Percentiles rank a stretch among this genome's conserved stretches.
phyloP scores from a whole-genome alignment of 495 filamentous ascomycete genomes.

The Lophiotrema nucula region DNA sequence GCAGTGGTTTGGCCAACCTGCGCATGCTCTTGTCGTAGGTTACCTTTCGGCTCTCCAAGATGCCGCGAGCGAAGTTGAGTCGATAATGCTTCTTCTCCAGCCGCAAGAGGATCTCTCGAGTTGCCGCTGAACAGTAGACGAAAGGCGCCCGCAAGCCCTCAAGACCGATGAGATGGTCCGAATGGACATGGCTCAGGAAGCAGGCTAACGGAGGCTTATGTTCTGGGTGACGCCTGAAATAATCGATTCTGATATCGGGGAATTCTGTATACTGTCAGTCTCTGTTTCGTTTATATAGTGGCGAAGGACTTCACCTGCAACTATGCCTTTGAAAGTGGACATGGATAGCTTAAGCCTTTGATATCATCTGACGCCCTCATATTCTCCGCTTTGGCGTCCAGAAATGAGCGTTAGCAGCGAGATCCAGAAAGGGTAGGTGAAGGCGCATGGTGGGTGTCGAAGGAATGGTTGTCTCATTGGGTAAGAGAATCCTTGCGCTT shows the following conservation, averaged over 20 bases:
- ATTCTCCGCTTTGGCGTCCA: no score
- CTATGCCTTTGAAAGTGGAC: conserved; percentile 79
- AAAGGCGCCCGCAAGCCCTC: conserved; percentile 75
- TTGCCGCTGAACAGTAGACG: conserved; percentile 86
- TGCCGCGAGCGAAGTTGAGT: conserved; percentile 74
- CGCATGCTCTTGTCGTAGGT: conserved; percentile 69
- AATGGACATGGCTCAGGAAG: conserved; percentile 92
- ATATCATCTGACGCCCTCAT: no score
- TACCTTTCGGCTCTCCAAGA: conserved; percentile 66
- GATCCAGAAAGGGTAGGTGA: no score
- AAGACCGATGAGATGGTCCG: conserved; percentile 82
- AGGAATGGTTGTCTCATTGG: no score
- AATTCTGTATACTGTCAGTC: conserved; percentile 64
- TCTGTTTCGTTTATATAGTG: no score
- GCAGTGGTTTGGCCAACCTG: conserved; percentile 76
- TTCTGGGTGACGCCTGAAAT: conserved; percentile 64
- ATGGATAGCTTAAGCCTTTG: no score
- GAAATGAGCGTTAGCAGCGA: no score
- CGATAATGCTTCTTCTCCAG: conserved; percentile 76
- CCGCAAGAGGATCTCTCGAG: conserved; percentile 69
- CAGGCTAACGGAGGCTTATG: conserved; percentile 70
- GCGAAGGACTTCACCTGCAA: conserved; percentile 49
- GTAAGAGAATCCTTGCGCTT: no score
- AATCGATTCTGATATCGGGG: conserved; percentile 76
- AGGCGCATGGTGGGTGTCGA: no score